A percentile compares a stretch with the other conserved stretches of the same genome.
Conservation (phyloP, 257 asterid genomes). For the Fraxinus quadrangulata region DNA sequence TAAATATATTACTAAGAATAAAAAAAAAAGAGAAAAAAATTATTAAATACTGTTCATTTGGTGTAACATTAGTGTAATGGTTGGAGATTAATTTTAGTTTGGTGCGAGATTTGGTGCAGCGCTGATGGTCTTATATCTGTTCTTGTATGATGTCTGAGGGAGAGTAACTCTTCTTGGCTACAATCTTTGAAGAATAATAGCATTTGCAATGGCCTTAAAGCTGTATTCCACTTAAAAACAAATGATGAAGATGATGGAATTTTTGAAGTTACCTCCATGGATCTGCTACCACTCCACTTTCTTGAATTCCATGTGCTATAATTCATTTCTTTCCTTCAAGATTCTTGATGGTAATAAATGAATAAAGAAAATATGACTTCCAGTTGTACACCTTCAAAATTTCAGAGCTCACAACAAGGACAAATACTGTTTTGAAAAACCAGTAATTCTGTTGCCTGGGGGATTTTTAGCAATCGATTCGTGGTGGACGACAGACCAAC, state of each 20-base stretch:
- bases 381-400: background rate
- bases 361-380: background rate
- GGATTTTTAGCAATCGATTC: background rate
- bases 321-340: conserved; percentile 11
- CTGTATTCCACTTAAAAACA: conserved; percentile 35
- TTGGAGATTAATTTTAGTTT: no score
- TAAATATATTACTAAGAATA: no score
- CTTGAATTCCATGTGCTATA: conserved; percentile 27
- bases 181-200: conserved; percentile 43
- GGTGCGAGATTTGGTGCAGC: no score
- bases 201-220: conserved; percentile 11
- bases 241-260: conserved; percentile 34
- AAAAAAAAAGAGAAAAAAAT: no score
- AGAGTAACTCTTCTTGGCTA: conserved; percentile 69
- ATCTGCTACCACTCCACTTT: conserved; percentile 20
- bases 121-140: no score
- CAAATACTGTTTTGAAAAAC: background rate
- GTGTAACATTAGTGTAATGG: no score
- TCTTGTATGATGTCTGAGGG: conserved; percentile 18
- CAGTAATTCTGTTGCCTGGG: background rate
- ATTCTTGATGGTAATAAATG: background rate
- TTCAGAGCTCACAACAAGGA: background rate
- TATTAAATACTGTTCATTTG: no score
- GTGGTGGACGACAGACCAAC: background rate
- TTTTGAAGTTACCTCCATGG: conserved; percentile 59